Conservation (phyloP, 768 basidiomycete genomes). For the Tylopilus rubrobrunneus region DNA sequence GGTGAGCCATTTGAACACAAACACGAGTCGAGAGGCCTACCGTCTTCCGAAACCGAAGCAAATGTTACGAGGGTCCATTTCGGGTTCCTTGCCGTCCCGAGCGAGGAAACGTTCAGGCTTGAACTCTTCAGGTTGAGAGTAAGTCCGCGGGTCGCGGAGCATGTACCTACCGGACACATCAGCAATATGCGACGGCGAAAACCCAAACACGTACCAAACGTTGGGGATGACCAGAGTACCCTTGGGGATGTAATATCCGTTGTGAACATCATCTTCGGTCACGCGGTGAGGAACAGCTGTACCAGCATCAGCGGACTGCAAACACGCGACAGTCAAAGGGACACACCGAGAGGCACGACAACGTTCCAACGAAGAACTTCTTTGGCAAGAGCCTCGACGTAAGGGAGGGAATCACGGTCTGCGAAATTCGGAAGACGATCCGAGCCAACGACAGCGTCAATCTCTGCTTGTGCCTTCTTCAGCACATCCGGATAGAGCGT, state of each 20-base stretch:
- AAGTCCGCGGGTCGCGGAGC: slow-evolving; percentile 35
- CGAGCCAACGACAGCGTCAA: slow-evolving; percentile 55
- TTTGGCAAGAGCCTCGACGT: slow-evolving; percentile 55
- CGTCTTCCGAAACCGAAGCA: slow-evolving; percentile 74
- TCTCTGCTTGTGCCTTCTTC: slow-evolving; percentile 59
- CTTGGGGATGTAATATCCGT: slow-evolving; percentile 60
- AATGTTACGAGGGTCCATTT: slow-evolving; percentile 54
- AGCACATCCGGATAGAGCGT: slow-evolving; percentile 51
- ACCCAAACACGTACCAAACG: slow-evolving; percentile 13
- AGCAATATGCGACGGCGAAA: slow-evolving; percentile 11
- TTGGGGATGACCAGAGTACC: slow-evolving; percentile 27
- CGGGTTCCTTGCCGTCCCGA: slow-evolving; percentile 32
- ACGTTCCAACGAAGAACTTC: slow-evolving; percentile 49
- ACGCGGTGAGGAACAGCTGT: slow-evolving; percentile 44
- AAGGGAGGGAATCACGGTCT: slow-evolving; percentile 57
- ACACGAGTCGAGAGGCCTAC: slow-evolving; percentile 21
- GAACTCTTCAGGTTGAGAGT: slow-evolving; percentile 52
- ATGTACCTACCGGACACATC: slow-evolving; percentile 22
- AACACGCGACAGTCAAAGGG: slow-evolving; percentile 20
- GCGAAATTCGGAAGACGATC: slow-evolving; percentile 58
- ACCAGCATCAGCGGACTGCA: slow-evolving; percentile 29
- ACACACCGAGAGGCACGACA: slow-evolving; percentile 37
- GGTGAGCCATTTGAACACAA: background rate
- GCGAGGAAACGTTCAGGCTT: slow-evolving; percentile 59
- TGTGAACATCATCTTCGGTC: slow-evolving; percentile 57